Percentiles rank a stretch among this genome's conserved stretches.
phyloP scores from a whole-genome alignment of 345 rosid species.

The Salix caprea region DNA sequence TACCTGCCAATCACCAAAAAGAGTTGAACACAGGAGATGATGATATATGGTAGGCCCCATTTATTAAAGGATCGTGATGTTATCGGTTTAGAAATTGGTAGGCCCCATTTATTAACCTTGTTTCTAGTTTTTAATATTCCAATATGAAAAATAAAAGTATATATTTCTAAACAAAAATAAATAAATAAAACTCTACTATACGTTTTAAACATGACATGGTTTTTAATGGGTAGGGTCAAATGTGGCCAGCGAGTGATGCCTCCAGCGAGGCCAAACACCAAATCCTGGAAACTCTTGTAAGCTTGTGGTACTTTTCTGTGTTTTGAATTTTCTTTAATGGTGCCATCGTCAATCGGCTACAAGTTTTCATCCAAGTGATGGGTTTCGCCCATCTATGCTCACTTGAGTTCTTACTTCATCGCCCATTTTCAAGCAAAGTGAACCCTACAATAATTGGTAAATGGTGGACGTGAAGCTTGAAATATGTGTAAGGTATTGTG shows the following conservation, averaged over 20 bases:
- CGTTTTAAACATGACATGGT: too few species aligned
- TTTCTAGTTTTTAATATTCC: too few species aligned
- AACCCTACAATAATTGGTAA: too few species aligned
- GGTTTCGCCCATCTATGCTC: too few species aligned
- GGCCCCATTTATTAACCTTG: conserved; percentile 2
- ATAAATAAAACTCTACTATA: too few species aligned
- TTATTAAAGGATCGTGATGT: conserved; percentile 10
- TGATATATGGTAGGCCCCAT: conserved; percentile 32
- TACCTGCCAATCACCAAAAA: neutral
- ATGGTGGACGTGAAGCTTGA: too few species aligned
- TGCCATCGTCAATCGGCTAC: neutral
- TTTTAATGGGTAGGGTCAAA: conserved; percentile 21
- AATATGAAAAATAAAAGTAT: too few species aligned
- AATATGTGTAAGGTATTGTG: too few species aligned
- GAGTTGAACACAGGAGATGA: conserved; percentile 9
- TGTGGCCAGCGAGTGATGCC: conserved; percentile 7
- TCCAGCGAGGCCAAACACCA: conserved; percentile 12
- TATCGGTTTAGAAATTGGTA: conserved; percentile 6
- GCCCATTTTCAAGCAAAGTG: too few species aligned
- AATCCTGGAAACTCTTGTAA: too few species aligned
- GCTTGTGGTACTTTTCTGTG: neutral
- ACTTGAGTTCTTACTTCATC: too few species aligned
- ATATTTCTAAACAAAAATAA: too few species aligned
- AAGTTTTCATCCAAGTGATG: neutral
- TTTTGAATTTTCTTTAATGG: neutral